phyloP scores from a whole-genome alignment of 148 eudicot species.

The Rhododendron ferrugineum region DNA sequence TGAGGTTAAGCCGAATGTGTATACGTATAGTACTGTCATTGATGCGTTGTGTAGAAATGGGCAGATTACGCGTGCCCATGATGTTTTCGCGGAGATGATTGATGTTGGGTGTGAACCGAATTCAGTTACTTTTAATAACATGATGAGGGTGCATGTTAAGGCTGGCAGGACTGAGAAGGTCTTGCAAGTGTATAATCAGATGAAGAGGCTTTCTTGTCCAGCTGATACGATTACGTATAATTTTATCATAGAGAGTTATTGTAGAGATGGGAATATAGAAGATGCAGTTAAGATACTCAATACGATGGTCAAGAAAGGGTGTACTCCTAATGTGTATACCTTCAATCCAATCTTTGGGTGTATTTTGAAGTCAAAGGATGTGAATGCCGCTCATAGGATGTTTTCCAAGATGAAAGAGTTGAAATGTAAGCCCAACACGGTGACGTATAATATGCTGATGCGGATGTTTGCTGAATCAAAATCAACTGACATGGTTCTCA shows the following conservation, averaged over 20 bases:
- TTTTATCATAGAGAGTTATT: constrained; percentile 67
- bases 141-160: constrained; percentile 89
- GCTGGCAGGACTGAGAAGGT: constrained; percentile 67
- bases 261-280: constrained; percentile 65
- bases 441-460: constrained; percentile 75
- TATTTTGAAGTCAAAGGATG: constrained; percentile 51
- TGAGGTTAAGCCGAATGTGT: constrained; percentile 78
- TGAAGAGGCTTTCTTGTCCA: constrained; percentile 60
- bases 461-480: constrained; percentile 75
- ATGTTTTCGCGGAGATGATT: constrained; percentile 88
- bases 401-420: constrained; percentile 74
- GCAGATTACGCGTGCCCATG: constrained; percentile 80
- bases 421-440: constrained; percentile 57
- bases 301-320: constrained; percentile 60
- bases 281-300: constrained; percentile 73
- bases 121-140: constrained; percentile 68
- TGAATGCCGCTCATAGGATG: constrained; percentile 71
- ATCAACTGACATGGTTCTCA: constrained; percentile 88
- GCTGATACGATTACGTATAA: constrained; percentile 74
- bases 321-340: constrained; percentile 50
- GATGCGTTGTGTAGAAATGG: constrained; percentile 82
- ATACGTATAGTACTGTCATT: constrained; percentile 63
- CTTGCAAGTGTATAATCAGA: constrained; percentile 78
- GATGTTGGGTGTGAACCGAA: constrained; percentile 68
- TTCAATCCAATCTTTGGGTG: constrained; percentile 69